Base-by-base conservation (phyloP, 345 rosid genomes). In the Luvunga scandens region DNA sequence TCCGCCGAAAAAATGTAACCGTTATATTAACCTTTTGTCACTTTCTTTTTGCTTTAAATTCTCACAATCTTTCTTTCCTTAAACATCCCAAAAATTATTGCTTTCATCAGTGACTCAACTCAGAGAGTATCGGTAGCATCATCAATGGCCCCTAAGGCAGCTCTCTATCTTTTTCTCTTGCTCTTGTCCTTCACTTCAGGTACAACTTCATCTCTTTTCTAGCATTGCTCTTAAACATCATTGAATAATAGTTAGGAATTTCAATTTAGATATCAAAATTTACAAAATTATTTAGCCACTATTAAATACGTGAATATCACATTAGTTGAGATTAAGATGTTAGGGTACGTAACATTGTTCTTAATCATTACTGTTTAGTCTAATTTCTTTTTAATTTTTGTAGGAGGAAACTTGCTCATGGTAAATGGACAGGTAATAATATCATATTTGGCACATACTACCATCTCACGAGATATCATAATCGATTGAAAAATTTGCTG, bases 131-230 rank as follows among this genome's bases (percentile, higher is more conserved):
- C 36, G 61, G 57, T 65, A 55, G 19, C 14, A 28, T 38, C 71
- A 71, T 38, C 61, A 73, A 55, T 61, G 57, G 78, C 82, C 81
- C 74, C 90, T 56, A 81, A 74, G 71, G 75, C 81, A 30, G 31
- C 60, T 65, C 25, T 73, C 28, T 45, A 59, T 69, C 79, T 69
- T 63, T 22, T 69, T n/a, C 64, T 74, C 79, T 59, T 84, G 38
- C 78, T 78, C 65, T 55, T 86, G 69, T 77, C 25, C 81, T 61
- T 85, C 87, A 60, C 18, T 68, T 75, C 84, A 78, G 83, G 88
- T 82, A 81, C 50, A n/a, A 45, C 2, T 45, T 45, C 16, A 45
- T 13, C 5, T 45, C 48, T 45, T 13, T 45, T 12, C 5, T 45
- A 45, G 13, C 50, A 13, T 13, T 45, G 4, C 50, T 10, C 13